These are phyloP conservation scores for Gautieria morchelliformis DNA, from an alignment of 768 basidiomycete genomes.

Conservation along the genomic window DNA sequence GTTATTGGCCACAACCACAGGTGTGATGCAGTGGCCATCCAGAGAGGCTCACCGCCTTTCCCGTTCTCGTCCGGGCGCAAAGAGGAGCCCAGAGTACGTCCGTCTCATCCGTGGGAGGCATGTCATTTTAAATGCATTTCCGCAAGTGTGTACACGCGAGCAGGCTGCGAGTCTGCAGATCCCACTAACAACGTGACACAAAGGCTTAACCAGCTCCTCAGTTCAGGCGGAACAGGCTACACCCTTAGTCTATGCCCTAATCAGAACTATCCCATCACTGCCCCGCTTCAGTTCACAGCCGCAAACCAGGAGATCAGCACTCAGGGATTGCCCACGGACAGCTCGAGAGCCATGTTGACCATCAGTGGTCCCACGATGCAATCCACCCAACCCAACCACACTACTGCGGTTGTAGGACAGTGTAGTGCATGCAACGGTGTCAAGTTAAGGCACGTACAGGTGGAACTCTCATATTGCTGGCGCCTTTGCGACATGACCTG, in stretches of 20 bases:
- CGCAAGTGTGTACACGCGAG: background rate
- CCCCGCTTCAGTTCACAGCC: slow-evolving; percentile 57
- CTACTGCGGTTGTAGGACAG: slow-evolving; percentile 62
- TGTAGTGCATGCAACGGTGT: slow-evolving; percentile 51
- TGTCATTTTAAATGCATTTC: background rate
- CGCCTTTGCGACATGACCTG: background rate
- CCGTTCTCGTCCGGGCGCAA: background rate
- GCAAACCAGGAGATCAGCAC: slow-evolving; percentile 78
- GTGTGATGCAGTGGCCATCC: too few species aligned
- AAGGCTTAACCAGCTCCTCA: slow-evolving; percentile 55
- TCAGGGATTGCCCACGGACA: slow-evolving; percentile 59
- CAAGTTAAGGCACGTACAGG: slow-evolving; percentile 65
- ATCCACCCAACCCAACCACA: slow-evolving; percentile 52
- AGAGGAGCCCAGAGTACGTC: too few species aligned
- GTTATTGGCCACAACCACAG: background rate
- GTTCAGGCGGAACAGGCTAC: slow-evolving; percentile 57
- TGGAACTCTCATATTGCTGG: slow-evolving; percentile 16
- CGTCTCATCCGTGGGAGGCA: too few species aligned
- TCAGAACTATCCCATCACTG: slow-evolving; percentile 51
- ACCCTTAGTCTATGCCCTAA: slow-evolving; percentile 57
- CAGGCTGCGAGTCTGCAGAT: slow-evolving; percentile 42
- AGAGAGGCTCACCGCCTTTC: background rate
- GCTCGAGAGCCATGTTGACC: slow-evolving; percentile 57
- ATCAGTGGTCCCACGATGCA: slow-evolving; percentile 49
- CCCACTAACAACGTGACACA: slow-evolving; percentile 43